These are phyloP conservation scores for Diaporthe sp. DNA, from an alignment of 2,329 filamentous ascomycete species.

Conservation along the genomic window DNA sequence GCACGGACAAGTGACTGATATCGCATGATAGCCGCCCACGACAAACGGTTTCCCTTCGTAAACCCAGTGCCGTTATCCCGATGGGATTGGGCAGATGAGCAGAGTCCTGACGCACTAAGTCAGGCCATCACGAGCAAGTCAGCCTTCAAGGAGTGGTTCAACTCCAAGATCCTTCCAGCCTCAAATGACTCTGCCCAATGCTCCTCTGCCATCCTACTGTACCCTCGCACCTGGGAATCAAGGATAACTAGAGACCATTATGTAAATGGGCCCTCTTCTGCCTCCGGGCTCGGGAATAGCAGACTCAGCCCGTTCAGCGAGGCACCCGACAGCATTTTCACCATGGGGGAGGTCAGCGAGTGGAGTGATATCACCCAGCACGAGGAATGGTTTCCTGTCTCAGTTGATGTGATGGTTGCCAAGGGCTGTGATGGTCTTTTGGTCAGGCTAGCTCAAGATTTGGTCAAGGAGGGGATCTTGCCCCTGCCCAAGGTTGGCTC, in stretches of 20 bases:
- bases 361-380: neutral
- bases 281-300: neutral
- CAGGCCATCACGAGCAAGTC: neutral
- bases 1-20: too few relatives aligned
- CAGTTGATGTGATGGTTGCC: neutral
- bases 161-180: neutral
- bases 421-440: neutral
- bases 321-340: neutral
- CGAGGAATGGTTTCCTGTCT: neutral
- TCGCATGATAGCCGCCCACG: neutral
- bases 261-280: neutral
- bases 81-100: neutral
- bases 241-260: neutral
- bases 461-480: neutral
- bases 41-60: neutral
- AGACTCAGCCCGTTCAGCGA: neutral
- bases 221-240: neutral
- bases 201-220: neutral
- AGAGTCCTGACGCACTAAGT: neutral
- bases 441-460: neutral
- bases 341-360: slow-evolving; percentile 1
- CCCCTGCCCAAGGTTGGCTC: neutral
- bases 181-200: neutral
- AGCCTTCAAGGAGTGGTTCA: neutral
- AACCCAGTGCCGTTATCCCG: neutral